Conservation (phyloP, 805 yeast genomes). For the Hagleromyces aurorensis region DNA sequence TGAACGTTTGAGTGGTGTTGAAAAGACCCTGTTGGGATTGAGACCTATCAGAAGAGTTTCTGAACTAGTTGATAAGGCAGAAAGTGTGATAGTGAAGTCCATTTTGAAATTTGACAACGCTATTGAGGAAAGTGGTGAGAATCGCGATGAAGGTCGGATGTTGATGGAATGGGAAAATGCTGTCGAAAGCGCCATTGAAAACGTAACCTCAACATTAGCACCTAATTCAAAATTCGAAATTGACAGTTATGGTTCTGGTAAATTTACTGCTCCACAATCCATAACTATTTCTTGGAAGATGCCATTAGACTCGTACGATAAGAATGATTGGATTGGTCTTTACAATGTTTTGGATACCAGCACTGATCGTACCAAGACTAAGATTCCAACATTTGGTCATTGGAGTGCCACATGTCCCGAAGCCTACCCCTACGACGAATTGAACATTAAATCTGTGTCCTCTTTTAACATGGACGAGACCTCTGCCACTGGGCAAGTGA, state of each 20-base stretch:
- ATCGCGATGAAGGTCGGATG: slow-evolving; percentile 1
- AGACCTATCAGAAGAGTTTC: slow-evolving; percentile 32
- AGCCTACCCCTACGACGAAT: slow-evolving; percentile 26
- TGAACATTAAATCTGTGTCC: slow-evolving; percentile 10
- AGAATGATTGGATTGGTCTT: slow-evolving; percentile 69
- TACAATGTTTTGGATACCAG: slow-evolving; percentile 57
- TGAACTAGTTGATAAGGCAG: slow-evolving; percentile 35
- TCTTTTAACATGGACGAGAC: slow-evolving; percentile 10
- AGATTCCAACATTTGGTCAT: slow-evolving; percentile 54
- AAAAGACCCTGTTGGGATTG: slow-evolving; percentile 34
- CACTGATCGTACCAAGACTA: slow-evolving; percentile 45
- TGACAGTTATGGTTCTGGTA: slow-evolving; percentile 25
- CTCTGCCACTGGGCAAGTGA: slow-evolving; percentile 37
- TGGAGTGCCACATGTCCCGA: slow-evolving; percentile 45
- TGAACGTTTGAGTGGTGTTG: slow-evolving; percentile 47
- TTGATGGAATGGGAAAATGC: slow-evolving; percentile 16
- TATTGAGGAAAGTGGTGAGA: neutral
- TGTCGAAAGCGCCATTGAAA: slow-evolving; percentile 13
- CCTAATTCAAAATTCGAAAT: slow-evolving; percentile 26
- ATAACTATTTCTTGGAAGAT: slow-evolving; percentile 48
- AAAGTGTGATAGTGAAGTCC: slow-evolving; percentile 20
- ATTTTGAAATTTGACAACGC: slow-evolving; percentile 29
- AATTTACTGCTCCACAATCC: slow-evolving; percentile 34
- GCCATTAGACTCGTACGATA: slow-evolving; percentile 38
- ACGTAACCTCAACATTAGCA: slow-evolving; percentile 15